Base-by-base conservation (phyloP, 495 filamentous ascomycete species). In the Penicillium tannophilum region DNA sequence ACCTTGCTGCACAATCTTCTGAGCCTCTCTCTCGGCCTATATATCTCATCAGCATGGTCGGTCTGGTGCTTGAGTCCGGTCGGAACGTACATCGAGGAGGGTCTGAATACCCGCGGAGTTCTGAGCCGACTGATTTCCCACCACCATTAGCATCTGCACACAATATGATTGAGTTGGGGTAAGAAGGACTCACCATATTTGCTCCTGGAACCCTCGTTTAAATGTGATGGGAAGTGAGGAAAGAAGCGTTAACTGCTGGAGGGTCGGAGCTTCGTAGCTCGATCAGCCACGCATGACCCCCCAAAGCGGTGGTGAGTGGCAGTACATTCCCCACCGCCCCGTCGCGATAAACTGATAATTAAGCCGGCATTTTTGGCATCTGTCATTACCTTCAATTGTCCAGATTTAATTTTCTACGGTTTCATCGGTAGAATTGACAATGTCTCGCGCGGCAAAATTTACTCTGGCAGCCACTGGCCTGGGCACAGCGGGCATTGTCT, bases 1-100 rank as follows among this genome's bases (percentile, higher is more conserved):
- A 94, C 92, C 87, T 88, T 93, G 90, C 74, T 97, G 93, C 33
- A 98, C 94, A 73, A 98, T 98, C 83, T 97, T 97, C 78, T 97
- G 92, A 63, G 94, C 94, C 78, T 98, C 94, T 79, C 91, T 88
- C 85, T 98, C 94, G 54, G 95, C 92, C 94, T 98, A 69, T 30
- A 52, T 20, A 46, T 23, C 39, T 11, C 12, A 56, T 78, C 56
- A 84, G 77, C 66, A 56, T 55, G 11, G 24, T 35, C 6, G 45
- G 11, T n/a, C 33, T 17, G 19, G 5, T 20, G 9, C 12, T 41
- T 23, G 17, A 23, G 17, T 44, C 28, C 24, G 28, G 58, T 64
- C 49, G 66, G 55, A 52, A 76, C 90, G 65, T 90, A 98, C 94
- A 82, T 98, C 95, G 76, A 98, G 92, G 60, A 98, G 88, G 70